Conservation (phyloP, 2,329 filamentous ascomycete genomes). For the Aspergillus sojae region DNA sequence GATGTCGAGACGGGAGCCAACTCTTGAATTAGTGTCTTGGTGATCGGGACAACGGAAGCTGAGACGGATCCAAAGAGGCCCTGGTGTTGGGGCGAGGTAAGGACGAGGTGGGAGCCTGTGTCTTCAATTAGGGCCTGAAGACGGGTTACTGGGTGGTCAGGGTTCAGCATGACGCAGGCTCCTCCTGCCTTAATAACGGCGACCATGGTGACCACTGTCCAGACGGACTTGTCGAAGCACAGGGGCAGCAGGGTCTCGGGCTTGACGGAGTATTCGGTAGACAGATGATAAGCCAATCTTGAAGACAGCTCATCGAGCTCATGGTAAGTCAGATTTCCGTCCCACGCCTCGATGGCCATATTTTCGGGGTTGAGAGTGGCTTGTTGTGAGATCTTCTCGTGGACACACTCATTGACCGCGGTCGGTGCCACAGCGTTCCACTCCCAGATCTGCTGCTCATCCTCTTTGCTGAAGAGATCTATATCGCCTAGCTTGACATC, state of each 20-base stretch:
- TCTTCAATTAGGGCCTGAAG: slow-evolving; percentile 5
- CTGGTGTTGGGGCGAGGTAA: not conserved
- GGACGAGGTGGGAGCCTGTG: not conserved
- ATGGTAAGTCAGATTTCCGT: slow-evolving; percentile 26
- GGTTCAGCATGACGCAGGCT: slow-evolving; percentile 12
- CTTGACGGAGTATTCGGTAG: not conserved
- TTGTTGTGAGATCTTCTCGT: slow-evolving; percentile 4
- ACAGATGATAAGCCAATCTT: slow-evolving; percentile 4
- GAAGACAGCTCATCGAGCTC: slow-evolving; percentile 33
- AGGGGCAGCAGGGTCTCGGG: not conserved
- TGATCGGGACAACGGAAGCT: slow-evolving; percentile 3
- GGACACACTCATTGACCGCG: slow-evolving; percentile 10
- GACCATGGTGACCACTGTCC: slow-evolving; percentile 8
- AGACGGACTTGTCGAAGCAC: slow-evolving; percentile 12
- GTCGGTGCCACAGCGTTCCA: slow-evolving; percentile 18
- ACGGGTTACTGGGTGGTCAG: slow-evolving; percentile 7
- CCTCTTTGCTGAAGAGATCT: slow-evolving; percentile 10
- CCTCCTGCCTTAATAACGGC: slow-evolving; percentile 13
- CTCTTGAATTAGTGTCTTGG: not conserved
- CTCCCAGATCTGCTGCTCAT: slow-evolving; percentile 15
- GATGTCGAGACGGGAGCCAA: not conserved
- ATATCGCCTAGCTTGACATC: slow-evolving; percentile 1
- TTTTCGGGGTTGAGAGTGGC: slow-evolving; percentile 6
- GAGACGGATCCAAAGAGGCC: not conserved
- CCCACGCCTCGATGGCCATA: slow-evolving; percentile 28